Evolutionary conservation across 441 rosid species (phyloP), one percentile per base, ranked within the genome.

Genomic region (Adansonia rubrostipa): DNA sequence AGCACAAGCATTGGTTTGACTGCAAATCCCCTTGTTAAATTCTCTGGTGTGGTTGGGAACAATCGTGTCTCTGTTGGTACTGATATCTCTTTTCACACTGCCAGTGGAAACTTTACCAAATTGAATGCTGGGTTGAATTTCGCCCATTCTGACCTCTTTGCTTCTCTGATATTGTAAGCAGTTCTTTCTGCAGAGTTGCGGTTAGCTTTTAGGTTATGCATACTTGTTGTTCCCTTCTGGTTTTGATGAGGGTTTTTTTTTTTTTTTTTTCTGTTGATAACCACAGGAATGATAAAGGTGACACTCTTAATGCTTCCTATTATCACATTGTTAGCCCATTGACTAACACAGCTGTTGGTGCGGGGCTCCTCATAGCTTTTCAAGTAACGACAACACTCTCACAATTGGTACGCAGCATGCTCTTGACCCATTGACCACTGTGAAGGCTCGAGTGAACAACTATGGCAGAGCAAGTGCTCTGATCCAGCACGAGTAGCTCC

Each of bases 401-500:
- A 92, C 95, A 6, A 79, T 96, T 0, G 99, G 99, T 13, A 88
- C 96, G 20, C 97, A 94, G 81, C 92, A 94, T 53, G 87, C 96
- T 0, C 87, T 94, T 20, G 98, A 96, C 84, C 97, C 97, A 4
- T 82, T 93, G 87, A 93, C 99, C 56, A 66, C 84, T 0, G 89
- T 96, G 86, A 96, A 94, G 93, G 91, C 94, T 62, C 92, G 99
- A 10, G 86, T 92, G 81, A 92, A 96, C 95, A 88, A 88, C 91
- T 88, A 78, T 51, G 99, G 98, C 68, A 85, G 69, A 75, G 96
- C 91, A 2, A 92, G 92, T 73, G 97, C 98, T 24, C 88, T 96
- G 76, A 89, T 96, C 85, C 99, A 96, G 88, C 98, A 94, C 22
- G 91, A 92, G 81, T 96, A 94, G 93, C 96, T 96, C 74, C 95